Evolutionary conservation across 768 basidiomycete species (phyloP).

Genomic region (Lentinula aciculospora): DNA sequence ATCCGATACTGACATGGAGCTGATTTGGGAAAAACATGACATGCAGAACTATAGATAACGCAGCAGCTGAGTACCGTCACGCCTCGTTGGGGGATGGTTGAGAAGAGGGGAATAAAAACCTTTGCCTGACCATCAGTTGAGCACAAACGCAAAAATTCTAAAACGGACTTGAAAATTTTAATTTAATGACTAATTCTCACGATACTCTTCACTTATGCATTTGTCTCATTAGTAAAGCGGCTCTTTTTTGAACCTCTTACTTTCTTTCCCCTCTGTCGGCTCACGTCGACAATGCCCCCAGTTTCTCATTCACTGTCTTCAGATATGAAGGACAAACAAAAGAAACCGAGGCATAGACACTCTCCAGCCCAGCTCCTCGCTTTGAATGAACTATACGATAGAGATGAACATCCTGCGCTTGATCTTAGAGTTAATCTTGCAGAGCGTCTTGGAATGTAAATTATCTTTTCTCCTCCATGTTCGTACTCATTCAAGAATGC

Average conservation of each 20-base stretch:
- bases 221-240: slow-evolving; percentile 4
- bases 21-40: not conserved
- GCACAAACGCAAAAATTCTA: not conserved
- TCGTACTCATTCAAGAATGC: slow-evolving; percentile 11
- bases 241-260: slow-evolving; percentile 7
- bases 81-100: too few relatives aligned
- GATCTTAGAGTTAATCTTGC: slow-evolving; percentile 65
- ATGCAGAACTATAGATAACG: not conserved
- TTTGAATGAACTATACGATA: slow-evolving; percentile 74
- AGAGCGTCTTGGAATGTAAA: slow-evolving; percentile 72
- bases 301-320: slow-evolving; percentile 21
- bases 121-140: too few relatives aligned
- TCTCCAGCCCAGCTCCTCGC: slow-evolving; percentile 66
- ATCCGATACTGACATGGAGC: not conserved
- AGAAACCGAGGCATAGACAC: slow-evolving; percentile 80
- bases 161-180: not conserved
- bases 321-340: slow-evolving; percentile 38
- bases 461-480: slow-evolving; percentile 14
- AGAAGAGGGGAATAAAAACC: too few relatives aligned
- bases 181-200: not conserved
- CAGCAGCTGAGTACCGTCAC: too few relatives aligned
- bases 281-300: slow-evolving; percentile 16
- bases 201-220: not conserved
- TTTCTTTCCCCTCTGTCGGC: slow-evolving; percentile 3
- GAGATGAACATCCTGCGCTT: slow-evolving; percentile 68